These are phyloP conservation scores for Ustanciosporium gigantosporum DNA, from an alignment of 1,284 basidiomycete species.

Conservation along the genomic window DNA sequence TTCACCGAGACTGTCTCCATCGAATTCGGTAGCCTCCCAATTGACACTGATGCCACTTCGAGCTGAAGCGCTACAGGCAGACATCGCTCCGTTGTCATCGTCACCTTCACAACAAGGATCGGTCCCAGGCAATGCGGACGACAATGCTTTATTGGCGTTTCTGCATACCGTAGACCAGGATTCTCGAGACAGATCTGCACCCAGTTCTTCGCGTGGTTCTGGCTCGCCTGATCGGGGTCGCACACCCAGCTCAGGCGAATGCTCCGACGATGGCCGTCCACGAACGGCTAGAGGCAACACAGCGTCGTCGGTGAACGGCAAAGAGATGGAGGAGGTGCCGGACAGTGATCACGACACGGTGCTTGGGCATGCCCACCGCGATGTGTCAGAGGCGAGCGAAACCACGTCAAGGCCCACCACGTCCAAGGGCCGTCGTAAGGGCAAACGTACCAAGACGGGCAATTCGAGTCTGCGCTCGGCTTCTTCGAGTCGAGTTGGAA, in stretches of 20 bases:
- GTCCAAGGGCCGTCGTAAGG: neutral
- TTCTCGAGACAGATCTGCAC: constrained; percentile 9
- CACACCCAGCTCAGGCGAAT: neutral
- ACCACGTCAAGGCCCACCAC: neutral
- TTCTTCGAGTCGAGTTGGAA: neutral
- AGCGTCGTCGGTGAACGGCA: constrained; percentile 6
- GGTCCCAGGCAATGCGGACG: neutral
- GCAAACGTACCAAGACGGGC: neutral
- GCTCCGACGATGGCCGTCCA: constrained; percentile 16
- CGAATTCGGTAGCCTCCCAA: constrained; percentile 11
- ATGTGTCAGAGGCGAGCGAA: neutral
- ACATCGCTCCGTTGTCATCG: neutral
- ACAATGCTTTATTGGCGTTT: constrained; percentile 27
- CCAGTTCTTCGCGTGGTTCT: neutral
- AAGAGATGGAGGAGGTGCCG: constrained; percentile 1
- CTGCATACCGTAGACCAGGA: constrained; percentile 32
- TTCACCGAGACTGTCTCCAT: constrained; percentile 16
- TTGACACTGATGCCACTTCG: constrained; percentile 10
- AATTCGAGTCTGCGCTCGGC: neutral
- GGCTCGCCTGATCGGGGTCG: neutral
- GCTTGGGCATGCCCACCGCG: neutral
- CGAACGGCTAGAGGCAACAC: constrained; percentile 27
- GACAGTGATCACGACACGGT: constrained; percentile 2
- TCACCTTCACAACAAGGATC: neutral
- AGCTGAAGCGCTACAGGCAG: neutral